Conservation (phyloP, 75 land plant species). For the Gnetum montanum region DNA sequence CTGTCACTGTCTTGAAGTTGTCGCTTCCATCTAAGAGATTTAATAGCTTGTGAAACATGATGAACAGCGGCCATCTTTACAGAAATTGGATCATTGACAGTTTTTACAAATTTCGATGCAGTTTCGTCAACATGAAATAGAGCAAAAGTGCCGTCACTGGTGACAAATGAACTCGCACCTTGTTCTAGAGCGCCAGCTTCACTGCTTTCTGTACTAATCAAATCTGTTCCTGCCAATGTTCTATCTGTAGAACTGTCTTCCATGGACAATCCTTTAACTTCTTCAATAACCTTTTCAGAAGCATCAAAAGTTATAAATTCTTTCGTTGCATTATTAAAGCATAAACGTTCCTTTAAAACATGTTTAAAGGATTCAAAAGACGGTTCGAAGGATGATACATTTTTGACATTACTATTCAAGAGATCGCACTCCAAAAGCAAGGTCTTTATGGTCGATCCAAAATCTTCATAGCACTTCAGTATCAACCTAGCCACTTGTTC, state of each 20-base stretch:
- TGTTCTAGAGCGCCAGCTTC: conserved; percentile 5
- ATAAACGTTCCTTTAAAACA: conserved; percentile 11
- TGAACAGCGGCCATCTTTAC: conserved; percentile 90
- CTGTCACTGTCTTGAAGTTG: conserved; percentile 68
- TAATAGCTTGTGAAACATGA: conserved; percentile 97
- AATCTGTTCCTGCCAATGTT: conserved; percentile 6
- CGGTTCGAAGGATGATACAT: conserved; percentile 33
- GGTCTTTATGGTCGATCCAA: conserved; percentile 56
- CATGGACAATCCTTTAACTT: conserved; percentile 1
- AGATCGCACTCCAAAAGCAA: conserved; percentile 48
- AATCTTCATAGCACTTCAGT: conserved; percentile 64
- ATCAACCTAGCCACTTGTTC: conserved; percentile 97
- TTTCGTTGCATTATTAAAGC: conserved; percentile 4
- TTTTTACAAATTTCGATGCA: conserved; percentile 16
- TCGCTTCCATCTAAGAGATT: conserved; percentile 82
- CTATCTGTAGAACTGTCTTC: conserved; percentile 9
- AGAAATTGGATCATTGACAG: conserved; percentile 67
- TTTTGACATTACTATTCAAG: conserved; percentile 29
- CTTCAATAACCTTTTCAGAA: not conserved
- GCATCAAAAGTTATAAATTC: not conserved
- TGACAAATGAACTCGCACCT: not conserved
- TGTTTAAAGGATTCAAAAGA: conserved; percentile 18
- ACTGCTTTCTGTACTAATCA: not conserved
- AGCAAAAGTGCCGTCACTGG: conserved; percentile 8
- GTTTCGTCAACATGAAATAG: conserved; percentile 21